These are phyloP conservation scores for Monilinia fructicola DNA, from an alignment of 2,329 filamentous ascomycete genomes.

Conservation along the genomic window DNA sequence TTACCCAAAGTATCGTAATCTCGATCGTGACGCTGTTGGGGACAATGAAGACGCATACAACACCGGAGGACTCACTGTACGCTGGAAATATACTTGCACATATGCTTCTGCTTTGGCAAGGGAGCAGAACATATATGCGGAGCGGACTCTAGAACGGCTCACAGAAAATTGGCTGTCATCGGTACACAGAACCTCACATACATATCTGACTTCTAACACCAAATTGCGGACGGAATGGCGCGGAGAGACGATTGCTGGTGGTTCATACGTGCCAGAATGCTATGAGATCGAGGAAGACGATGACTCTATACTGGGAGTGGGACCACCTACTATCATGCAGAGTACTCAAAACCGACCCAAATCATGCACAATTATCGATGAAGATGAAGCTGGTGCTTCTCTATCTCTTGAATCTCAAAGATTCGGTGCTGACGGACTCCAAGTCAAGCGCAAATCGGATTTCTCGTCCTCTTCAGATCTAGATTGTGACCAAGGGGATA, in stretches of 20 bases:
- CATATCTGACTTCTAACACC: conserved; percentile 20
- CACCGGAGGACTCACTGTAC: conserved; percentile 50
- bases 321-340: not conserved
- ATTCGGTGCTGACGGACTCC: not conserved
- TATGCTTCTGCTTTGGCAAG: conserved; percentile 32
- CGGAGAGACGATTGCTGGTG: conserved; percentile 44
- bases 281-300: conserved; percentile 24
- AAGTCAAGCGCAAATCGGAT: conserved; percentile 11
- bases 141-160: conserved; percentile 32
- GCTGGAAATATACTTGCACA: conserved; percentile 49
- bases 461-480: conserved; percentile 1
- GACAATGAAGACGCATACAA: conserved; percentile 18
- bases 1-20: conserved; percentile 45
- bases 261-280: conserved; percentile 40
- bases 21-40: conserved; percentile 19
- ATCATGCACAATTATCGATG: not conserved
- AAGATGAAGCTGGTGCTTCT: not conserved
- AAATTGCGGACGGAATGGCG: conserved; percentile 42
- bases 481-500: not conserved
- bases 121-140: conserved; percentile 30
- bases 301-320: not conserved
- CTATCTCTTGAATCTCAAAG: not conserved
- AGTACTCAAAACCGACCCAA: not conserved
- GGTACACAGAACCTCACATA: not conserved
- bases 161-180: not conserved